A percentile compares a stretch with the other conserved stretches of the same genome.
Evolutionary conservation across 805 yeast species (phyloP).

Genomic region (Sugiyamaella lignohabitans): DNA sequence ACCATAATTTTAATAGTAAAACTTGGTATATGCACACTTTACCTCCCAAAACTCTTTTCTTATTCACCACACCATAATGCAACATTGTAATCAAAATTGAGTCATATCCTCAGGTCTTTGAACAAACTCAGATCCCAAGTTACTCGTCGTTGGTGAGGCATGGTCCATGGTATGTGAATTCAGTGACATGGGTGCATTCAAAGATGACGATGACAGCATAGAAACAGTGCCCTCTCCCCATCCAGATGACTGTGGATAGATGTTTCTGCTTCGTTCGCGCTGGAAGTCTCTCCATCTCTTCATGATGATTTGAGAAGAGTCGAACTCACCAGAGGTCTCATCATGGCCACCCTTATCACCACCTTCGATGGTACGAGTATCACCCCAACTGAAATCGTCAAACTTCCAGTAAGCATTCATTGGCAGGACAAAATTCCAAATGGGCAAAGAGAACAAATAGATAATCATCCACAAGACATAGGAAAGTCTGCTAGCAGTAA

Average conservation of each 20-base stretch:
- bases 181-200: constrained; percentile 1
- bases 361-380: constrained; percentile 71
- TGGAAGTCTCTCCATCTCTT: constrained; percentile 94
- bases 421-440: constrained; percentile 89
- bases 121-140: neutral
- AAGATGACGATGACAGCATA: constrained; percentile 9
- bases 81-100: neutral
- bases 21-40: no score
- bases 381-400: constrained; percentile 97
- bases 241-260: constrained; percentile 11
- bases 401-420: constrained; percentile 88
- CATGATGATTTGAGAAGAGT: constrained; percentile 84
- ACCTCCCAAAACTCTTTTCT: neutral
- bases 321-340: constrained; percentile 74
- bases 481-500: constrained; percentile 68
- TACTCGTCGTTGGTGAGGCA: constrained; percentile 4
- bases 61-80: no score
- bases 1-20: no score
- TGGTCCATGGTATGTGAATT: neutral
- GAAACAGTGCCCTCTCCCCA: constrained; percentile 12
- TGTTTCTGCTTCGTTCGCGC: constrained; percentile 54
- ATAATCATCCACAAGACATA: constrained; percentile 75
- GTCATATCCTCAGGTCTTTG: constrained; percentile 6
- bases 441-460: constrained; percentile 73
- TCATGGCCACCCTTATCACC: constrained; percentile 63